Evolutionary conservation across 768 basidiomycete species (phyloP).

Genomic region (Podaxis mareebaensis): DNA sequence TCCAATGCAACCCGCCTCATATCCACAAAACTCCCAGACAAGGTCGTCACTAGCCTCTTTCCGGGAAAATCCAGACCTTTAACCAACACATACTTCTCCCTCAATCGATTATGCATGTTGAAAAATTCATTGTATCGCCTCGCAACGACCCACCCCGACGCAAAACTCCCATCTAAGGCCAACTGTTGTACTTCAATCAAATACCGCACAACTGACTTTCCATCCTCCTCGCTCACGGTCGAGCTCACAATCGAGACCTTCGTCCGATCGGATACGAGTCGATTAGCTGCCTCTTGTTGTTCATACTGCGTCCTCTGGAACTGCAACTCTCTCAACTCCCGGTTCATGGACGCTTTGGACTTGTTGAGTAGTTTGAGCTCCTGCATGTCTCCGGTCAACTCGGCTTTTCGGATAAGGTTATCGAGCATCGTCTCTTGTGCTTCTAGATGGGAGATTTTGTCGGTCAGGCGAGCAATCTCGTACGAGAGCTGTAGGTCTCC

Average conservation of each 20-base stretch:
- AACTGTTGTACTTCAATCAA: slow-evolving; percentile 91
- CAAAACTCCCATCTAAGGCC: slow-evolving; percentile 72
- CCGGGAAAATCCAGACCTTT: slow-evolving; percentile 86
- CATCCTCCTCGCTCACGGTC: slow-evolving; percentile 78
- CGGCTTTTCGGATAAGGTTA: slow-evolving; percentile 91
- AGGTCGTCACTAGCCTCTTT: slow-evolving; percentile 86
- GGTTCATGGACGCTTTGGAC: slow-evolving; percentile 77
- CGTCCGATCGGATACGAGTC: slow-evolving; percentile 81
- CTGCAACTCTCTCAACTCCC: slow-evolving; percentile 79
- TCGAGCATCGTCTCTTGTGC: slow-evolving; percentile 84
- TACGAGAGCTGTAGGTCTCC: slow-evolving; percentile 87
- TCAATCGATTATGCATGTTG: slow-evolving; percentile 82
- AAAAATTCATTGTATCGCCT: slow-evolving; percentile 95
- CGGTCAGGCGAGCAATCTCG: slow-evolving; percentile 78
- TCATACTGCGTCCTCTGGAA: slow-evolving; percentile 95
- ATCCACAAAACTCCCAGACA: slow-evolving; percentile 89
- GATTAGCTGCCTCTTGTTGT: slow-evolving; percentile 90
- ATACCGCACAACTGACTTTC: slow-evolving; percentile 90
- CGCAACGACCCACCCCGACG: slow-evolving; percentile 91
- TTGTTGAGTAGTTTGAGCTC: slow-evolving; percentile 82
- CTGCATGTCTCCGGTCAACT: slow-evolving; percentile 86
- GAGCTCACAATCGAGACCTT: slow-evolving; percentile 84
- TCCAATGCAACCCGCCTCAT: slow-evolving; percentile 76
- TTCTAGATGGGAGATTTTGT: slow-evolving; percentile 75
- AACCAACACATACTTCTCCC: slow-evolving; percentile 70